A percentile compares a stretch with the other conserved stretches of the same genome.
Evolutionary conservation across 2,329 filamentous ascomycete species (phyloP).

Genomic region (Xylaria sp.): DNA sequence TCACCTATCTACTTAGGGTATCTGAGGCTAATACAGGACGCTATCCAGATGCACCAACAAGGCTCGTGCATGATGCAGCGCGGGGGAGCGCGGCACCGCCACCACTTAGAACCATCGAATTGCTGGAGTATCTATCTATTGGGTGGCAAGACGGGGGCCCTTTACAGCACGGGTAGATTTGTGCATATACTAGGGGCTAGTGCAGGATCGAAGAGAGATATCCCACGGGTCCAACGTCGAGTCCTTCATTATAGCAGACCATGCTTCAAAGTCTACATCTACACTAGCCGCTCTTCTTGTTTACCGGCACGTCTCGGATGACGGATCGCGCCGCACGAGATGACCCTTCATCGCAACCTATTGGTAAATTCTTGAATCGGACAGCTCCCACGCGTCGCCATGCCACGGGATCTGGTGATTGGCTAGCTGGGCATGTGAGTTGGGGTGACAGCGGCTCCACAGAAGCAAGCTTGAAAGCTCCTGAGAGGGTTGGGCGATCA

Average conservation of each 20-base stretch:
- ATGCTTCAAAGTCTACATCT: background rate
- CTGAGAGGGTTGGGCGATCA: conserved; percentile 42
- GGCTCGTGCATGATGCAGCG: conserved; percentile 34
- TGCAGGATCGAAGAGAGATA: background rate
- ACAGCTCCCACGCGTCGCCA: conserved; percentile 21
- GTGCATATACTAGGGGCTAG: background rate
- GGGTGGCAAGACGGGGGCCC: background rate
- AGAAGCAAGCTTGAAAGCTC: conserved; percentile 30
- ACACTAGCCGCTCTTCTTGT: background rate
- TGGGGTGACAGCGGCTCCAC: conserved; percentile 36
- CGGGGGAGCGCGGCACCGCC: conserved; percentile 34
- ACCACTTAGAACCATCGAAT: conserved; percentile 23
- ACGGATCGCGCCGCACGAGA: conserved; percentile 46
- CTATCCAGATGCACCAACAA: conserved; percentile 32
- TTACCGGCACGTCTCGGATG: conserved; percentile 32
- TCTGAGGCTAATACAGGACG: conserved; percentile 23
- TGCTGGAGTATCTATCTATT: background rate
- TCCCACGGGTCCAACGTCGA: background rate
- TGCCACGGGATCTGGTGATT: conserved; percentile 44
- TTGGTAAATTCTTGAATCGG: conserved; percentile 17
- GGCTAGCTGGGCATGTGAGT: conserved; percentile 42
- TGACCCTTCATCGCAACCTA: conserved; percentile 26
- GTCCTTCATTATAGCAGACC: background rate
- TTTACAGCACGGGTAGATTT: background rate
- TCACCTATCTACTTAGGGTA: conserved; percentile 35